Base-by-base conservation (phyloP, 225 moss, liverwort and hornwort species). In the Sphagnum contortum region DNA sequence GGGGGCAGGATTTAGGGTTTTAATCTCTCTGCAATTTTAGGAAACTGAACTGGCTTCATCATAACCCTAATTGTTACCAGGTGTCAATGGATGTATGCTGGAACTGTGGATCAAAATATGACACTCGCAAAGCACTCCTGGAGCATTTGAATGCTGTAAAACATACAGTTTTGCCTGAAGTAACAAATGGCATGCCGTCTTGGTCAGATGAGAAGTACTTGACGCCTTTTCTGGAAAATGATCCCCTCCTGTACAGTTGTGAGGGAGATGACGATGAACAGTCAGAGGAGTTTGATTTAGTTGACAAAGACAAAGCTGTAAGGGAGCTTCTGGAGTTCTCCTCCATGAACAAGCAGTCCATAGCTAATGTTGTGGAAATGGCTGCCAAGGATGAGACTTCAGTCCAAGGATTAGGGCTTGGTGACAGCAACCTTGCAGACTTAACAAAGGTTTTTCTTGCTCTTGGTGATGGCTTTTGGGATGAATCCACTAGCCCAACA, bases 121-220 rank as follows among this genome's bases (percentile, higher is more conserved):
- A 69, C 61, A 64, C 83, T 47, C 70, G 66, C 5, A 73, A 79
- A n/a, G 74, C 64, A 6, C 53, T 85, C 3, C 60, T 78, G 63
- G 77, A 85, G 66, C 74, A 81, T 49, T 57, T 81, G 6, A 62
- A 72, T 8, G 64, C 48, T 12, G 56, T 56, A 54, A 55, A 54
- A 49, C 74, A 54, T 48, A 66, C 68, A 47, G 67, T 7, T 49
- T 67, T 62, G 6, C 51, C 48, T 48, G 12, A 14, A 13, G 67
- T 69, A 63, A 12, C 47, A 3, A 67, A 49, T 58, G 61, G 75
- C 61, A 14, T 66, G 61, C 57, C 66, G 47, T 69, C 74, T 48
- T 85, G 89, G 89, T 77, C 75, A 73, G 83, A 78, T 63, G 85
- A 92, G 60, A 89, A 80, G 67, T 85, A 63, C 69, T 72, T 92